Evolutionary conservation across 2,329 filamentous ascomycete genomes (phyloP).

Genomic region (Alternaria sp.): DNA sequence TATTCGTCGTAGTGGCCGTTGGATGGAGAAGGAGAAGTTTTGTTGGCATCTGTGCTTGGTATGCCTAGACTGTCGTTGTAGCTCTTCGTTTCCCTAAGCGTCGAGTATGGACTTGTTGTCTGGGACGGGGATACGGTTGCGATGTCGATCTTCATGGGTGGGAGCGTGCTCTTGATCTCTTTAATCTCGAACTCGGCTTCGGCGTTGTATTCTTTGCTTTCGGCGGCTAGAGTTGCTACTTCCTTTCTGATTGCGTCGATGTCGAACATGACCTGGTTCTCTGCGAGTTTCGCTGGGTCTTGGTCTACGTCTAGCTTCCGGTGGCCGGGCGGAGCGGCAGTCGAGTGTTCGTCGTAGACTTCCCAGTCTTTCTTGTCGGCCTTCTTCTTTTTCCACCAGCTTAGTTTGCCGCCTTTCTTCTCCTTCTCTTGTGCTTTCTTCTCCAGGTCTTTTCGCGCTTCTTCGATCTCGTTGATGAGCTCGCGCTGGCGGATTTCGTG

Average conservation of each 20-base stretch:
- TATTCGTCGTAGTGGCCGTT: conserved; percentile 40
- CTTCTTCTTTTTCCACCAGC: conserved; percentile 82
- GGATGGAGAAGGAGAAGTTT: neutral
- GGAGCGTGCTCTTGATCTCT: conserved; percentile 85
- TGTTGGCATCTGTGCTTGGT: conserved; percentile 8
- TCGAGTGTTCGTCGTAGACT: conserved; percentile 75
- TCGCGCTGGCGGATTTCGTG: conserved; percentile 87
- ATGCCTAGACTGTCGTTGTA: conserved; percentile 46
- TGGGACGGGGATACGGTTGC: conserved; percentile 27
- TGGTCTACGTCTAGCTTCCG: conserved; percentile 45
- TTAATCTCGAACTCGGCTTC: conserved; percentile 64
- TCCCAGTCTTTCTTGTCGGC: conserved; percentile 89
- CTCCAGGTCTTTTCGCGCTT: conserved; percentile 85
- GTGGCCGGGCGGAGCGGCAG: conserved; percentile 9
- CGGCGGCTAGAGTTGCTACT: conserved; percentile 75
- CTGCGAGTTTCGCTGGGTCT: conserved; percentile 57
- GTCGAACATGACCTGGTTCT: conserved; percentile 81
- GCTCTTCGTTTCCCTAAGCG: conserved; percentile 50
- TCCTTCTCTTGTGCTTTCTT: conserved; percentile 67
- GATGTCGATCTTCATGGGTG: conserved; percentile 79
- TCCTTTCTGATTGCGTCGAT: conserved; percentile 83
- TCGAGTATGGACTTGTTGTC: conserved; percentile 25
- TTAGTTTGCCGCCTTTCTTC: conserved; percentile 65
- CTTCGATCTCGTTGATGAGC: conserved; percentile 95
- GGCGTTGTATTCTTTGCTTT: conserved; percentile 53